Evolutionary conservation across 1,284 basidiomycete genomes (phyloP), one percentile per base, ranked within the genome.

Genomic region (Apiotrichum montevideense): DNA sequence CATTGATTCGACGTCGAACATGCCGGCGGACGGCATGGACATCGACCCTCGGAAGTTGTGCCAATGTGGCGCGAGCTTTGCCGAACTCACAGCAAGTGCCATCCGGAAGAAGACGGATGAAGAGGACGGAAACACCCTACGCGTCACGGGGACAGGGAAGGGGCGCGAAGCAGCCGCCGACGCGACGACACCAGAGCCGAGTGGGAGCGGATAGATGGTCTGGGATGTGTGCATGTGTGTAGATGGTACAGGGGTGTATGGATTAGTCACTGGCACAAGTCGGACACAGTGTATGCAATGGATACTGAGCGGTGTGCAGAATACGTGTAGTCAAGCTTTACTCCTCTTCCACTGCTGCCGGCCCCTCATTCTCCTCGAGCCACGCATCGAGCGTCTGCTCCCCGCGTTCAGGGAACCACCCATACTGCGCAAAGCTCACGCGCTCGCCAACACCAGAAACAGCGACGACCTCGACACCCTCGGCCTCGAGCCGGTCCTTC

Each of bases 401-500:
- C 9, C 54, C 52, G 8, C 55, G 50, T 11, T 76, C 75, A 2
- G 85, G 85, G 59, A 85, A 86, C 85, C 85, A 86, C 5, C 85
- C 85, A 63, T 74, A 85, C 34, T 58, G 63, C 10, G 69, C 68
- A 37, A 85, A 63, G 63, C 81, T 76, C 11, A 86, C 80, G 46
- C 78, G 77, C 48, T 83, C 74, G 33, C 81, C 82, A 6, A 56
- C 54, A 0, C 74, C 74, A 0, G 64, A 51, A 6, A 75, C 63
- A 6, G 69, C 68, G 33, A 69, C 77, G 5, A 89, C 87, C 52
- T 85, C 82, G 13, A 90, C 83, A 6, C 85, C 87, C 68, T 90
- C 88, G 0, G 81, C 83, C 59, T 84, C 81, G 11, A 90, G 79
- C 4, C 80, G 82, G 41, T 85, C 81, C 39, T 81, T 76, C 66